Evolutionary conservation across 495 filamentous ascomycete species (phyloP), one percentile per base, ranked within the genome.

Genomic region (Aspergillus conjunctus): DNA sequence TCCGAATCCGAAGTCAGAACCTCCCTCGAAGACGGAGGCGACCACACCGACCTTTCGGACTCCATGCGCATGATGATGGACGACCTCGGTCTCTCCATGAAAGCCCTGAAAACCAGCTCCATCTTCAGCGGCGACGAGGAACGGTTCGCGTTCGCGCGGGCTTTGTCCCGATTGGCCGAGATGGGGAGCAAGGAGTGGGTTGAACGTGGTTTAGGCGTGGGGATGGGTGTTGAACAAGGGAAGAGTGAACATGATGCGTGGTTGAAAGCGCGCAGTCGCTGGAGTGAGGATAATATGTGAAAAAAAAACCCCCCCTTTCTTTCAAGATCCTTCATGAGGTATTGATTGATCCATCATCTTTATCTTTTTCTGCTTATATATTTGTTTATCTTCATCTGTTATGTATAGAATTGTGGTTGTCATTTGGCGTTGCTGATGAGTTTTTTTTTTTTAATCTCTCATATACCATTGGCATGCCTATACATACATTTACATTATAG

Each of bases 161-260:
- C 94, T 7, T 68, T 98, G 63, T 92, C 88, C 33, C 78, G 94
- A 56, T 77, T 98, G 65, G 86, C 76, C 17, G 91, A 98, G 77
- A 98, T 98, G 94, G 92, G 91, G 2, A 93, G 91, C 64, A 84
- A 88, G 72, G 86, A 96, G 70, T 98, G 95, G 95, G 88, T 98
- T 15, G 95, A 98, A 78, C 73, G 91, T 6, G 93, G 92, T 0
- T 77, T 96, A 83, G 91, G 89, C 0, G 81, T 93, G 81, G 87
- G 86, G 11, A 72, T 87, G 60, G 82, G 81, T 68, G 73, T 70
- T 9, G 71, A 77, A 31, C 83, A 86, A 32, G 84, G 86, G 0
- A 82, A 86, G 71, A 66, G 78, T 54, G 88, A 91, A 63, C 79
- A 75, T 31, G 83, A 88, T 59, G 83, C 75, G 54, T 91, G 85